Evolutionary conservation across 768 basidiomycete genomes (phyloP).

Genomic region (Podaxis sp.): DNA sequence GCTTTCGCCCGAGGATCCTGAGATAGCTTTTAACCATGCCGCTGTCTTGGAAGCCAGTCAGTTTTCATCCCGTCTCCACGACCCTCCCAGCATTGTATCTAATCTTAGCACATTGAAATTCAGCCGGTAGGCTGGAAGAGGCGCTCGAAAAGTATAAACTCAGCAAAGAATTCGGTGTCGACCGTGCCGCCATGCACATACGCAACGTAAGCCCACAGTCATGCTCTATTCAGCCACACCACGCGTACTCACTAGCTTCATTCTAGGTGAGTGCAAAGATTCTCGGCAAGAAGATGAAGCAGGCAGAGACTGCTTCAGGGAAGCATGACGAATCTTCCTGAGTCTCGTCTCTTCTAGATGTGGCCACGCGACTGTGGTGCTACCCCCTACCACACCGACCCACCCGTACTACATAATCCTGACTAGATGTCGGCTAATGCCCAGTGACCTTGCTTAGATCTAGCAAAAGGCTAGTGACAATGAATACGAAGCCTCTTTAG

Average conservation of each 20-base stretch:
- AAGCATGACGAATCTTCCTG: constrained; percentile 30
- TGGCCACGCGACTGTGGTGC: neutral
- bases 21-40: constrained; percentile 89
- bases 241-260: constrained; percentile 21
- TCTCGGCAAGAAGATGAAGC: constrained; percentile 60
- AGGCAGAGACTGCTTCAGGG: constrained; percentile 34
- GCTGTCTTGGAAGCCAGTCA: constrained; percentile 88
- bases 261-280: constrained; percentile 80
- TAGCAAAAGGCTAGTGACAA: neutral
- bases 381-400: neutral
- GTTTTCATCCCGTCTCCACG: constrained; percentile 26
- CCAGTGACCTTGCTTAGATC: neutral
- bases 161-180: constrained; percentile 75
- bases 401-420: neutral
- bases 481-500: neutral
- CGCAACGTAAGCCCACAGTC: constrained; percentile 59
- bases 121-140: constrained; percentile 80
- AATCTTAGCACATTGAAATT: constrained; percentile 31
- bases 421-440: neutral
- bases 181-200: constrained; percentile 80
- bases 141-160: constrained; percentile 81
- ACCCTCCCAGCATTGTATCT: constrained; percentile 22
- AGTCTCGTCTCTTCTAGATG: constrained; percentile 1
- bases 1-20: constrained; percentile 86
- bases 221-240: constrained; percentile 11